These are phyloP conservation scores for Celoporthe dispersa DNA, from an alignment of 2,329 filamentous ascomycete species.

Conservation along the genomic window DNA sequence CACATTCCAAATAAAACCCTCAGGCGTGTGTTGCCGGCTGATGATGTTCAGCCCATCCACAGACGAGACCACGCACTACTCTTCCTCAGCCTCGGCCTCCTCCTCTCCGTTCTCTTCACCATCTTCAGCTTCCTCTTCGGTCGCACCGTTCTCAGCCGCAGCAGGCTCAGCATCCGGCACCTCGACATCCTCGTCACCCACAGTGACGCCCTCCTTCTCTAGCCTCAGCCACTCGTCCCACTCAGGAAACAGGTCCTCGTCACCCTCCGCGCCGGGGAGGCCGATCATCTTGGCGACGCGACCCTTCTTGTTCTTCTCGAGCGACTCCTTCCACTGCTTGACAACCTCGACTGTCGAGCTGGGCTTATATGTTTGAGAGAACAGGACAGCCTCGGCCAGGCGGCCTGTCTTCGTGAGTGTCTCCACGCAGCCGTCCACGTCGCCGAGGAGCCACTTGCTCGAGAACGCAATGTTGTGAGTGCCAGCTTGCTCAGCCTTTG, in stretches of 20 bases:
- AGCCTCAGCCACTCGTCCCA: slow-evolving; percentile 90
- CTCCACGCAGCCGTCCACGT: slow-evolving; percentile 80
- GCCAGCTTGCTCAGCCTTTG: slow-evolving; percentile 75
- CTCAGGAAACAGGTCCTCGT: slow-evolving; percentile 90
- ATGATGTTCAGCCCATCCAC: background rate
- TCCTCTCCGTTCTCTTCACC: slow-evolving; percentile 15
- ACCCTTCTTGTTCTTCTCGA: slow-evolving; percentile 84
- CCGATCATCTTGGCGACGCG: slow-evolving; percentile 85
- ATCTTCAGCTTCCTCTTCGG: slow-evolving; percentile 30
- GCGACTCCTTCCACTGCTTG: slow-evolving; percentile 76
- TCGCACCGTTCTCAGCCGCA: slow-evolving; percentile 34
- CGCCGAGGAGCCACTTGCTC: slow-evolving; percentile 83
- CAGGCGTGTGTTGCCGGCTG: background rate
- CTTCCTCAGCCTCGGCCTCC: slow-evolving; percentile 27
- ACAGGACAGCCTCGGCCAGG: slow-evolving; percentile 83
- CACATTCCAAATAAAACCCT: background rate
- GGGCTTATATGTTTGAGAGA: slow-evolving; percentile 95
- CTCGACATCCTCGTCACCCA: slow-evolving; percentile 36
- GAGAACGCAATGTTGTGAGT: slow-evolving; percentile 94
- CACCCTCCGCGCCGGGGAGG: slow-evolving; percentile 68
- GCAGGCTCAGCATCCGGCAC: slow-evolving; percentile 34
- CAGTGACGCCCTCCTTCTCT: slow-evolving; percentile 70
- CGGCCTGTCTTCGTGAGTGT: slow-evolving; percentile 80
- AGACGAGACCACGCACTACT: slow-evolving; percentile 20
- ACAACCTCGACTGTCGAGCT: slow-evolving; percentile 71